phyloP scores from a whole-genome alignment of 2,329 filamentous ascomycete genomes.

The Corniculantispora saksenae region DNA sequence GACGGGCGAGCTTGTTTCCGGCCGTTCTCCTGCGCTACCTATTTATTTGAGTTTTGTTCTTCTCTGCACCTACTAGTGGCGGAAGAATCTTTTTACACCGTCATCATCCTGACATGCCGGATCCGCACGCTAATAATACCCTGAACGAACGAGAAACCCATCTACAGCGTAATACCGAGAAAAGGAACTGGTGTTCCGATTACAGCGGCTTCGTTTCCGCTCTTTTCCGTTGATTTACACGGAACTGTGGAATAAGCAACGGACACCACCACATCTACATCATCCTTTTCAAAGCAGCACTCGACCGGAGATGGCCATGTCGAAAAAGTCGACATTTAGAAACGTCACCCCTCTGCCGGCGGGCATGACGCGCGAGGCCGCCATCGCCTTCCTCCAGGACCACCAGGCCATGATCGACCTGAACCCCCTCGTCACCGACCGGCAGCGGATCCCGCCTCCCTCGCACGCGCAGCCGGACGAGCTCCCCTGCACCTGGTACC shows the following conservation, averaged over 20 bases:
- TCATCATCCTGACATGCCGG: background rate
- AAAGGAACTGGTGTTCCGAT: background rate
- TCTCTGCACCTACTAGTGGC: background rate
- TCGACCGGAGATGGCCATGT: background rate
- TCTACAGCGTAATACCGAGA: background rate
- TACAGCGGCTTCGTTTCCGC: no score
- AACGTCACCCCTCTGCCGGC: conserved; percentile 76
- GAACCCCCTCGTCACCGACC: conserved; percentile 77
- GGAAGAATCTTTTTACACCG: background rate
- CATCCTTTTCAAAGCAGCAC: background rate
- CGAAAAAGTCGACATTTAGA: conserved; percentile 62
- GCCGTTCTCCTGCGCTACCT: background rate
- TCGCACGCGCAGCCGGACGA: conserved; percentile 69
- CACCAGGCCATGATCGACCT: conserved; percentile 84
- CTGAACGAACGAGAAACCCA: background rate
- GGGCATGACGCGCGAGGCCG: conserved; percentile 66
- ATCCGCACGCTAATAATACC: background rate
- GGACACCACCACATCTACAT: background rate
- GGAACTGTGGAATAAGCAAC: no score
- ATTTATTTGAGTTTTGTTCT: background rate
- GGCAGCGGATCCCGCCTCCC: conserved; percentile 68
- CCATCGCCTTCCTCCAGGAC: conserved; percentile 73
- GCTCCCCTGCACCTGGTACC: conserved; percentile 73
- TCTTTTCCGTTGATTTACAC: no score
- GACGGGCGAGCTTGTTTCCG: no score